These are phyloP conservation scores for Nigrograna mackinnonii DNA, from an alignment of 2,329 filamentous ascomycete genomes.

Conservation along the genomic window DNA sequence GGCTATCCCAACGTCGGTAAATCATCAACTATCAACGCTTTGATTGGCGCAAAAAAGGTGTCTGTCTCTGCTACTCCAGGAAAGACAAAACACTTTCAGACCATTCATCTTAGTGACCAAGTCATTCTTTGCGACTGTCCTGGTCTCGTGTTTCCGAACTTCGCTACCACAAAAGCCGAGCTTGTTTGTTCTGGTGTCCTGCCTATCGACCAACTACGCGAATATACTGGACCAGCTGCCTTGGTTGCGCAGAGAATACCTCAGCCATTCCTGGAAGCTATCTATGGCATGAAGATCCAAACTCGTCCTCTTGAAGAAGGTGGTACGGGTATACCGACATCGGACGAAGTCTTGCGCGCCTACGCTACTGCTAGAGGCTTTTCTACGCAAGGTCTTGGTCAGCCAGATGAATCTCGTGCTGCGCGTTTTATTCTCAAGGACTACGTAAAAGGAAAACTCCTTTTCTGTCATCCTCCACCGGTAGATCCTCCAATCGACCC, in stretches of 20 bases:
- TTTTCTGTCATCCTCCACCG: conserved; percentile 89
- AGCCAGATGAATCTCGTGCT: conserved; percentile 91
- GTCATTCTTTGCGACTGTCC: conserved; percentile 97
- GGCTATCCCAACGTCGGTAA: conserved; percentile 99
- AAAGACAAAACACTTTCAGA: conserved; percentile 99
- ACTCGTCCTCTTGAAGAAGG: conserved; percentile 86
- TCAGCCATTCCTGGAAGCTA: conserved; percentile 82
- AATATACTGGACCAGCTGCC: conserved; percentile 84
- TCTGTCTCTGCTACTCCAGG: conserved; percentile 96
- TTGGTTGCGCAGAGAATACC: conserved; percentile 87
- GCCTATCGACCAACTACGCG: conserved; percentile 93
- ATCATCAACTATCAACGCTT: conserved; percentile 97
- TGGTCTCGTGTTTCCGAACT: conserved; percentile 97
- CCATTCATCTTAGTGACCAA: conserved; percentile 86
- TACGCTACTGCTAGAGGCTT: conserved; percentile 92
- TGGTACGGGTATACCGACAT: conserved; percentile 83
- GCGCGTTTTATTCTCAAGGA: conserved; percentile 91
- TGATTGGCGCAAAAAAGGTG: conserved; percentile 98
- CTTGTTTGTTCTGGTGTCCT: conserved; percentile 93
- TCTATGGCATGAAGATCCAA: conserved; percentile 90
- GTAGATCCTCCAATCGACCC: conserved; percentile 66
- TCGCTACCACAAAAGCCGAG: conserved; percentile 93
- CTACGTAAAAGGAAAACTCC: conserved; percentile 93
- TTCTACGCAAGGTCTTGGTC: conserved; percentile 83
- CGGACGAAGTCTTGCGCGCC: conserved; percentile 79